Evolutionary conservation across 2,329 filamentous ascomycete genomes (phyloP).

Genomic region (Beauveria scarabaeidicola): DNA sequence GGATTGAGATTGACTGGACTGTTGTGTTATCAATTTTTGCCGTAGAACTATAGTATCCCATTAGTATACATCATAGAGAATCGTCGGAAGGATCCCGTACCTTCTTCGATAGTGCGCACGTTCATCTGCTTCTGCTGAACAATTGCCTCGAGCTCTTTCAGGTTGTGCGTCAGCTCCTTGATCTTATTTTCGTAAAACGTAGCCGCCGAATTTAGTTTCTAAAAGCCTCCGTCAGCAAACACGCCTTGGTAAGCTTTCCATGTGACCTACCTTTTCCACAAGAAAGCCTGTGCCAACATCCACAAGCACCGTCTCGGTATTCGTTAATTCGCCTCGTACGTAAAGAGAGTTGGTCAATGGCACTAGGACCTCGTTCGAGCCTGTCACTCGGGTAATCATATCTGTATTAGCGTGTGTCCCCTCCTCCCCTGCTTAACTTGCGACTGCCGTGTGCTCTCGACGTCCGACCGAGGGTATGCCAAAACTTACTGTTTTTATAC

Average conservation of each 20-base stretch:
- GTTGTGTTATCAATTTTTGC: constrained; percentile 26
- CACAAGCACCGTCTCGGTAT: constrained; percentile 71
- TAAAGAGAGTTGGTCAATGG: constrained; percentile 92
- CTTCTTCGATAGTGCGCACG: constrained; percentile 80
- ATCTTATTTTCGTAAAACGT: constrained; percentile 51
- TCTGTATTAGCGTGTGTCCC: not conserved
- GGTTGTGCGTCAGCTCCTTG: constrained; percentile 41
- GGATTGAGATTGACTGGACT: constrained; percentile 10
- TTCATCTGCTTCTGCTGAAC: constrained; percentile 71
- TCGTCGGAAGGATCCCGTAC: constrained; percentile 31
- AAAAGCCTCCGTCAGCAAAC: not conserved
- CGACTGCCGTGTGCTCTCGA: not conserved
- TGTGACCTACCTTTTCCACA: constrained; percentile 66
- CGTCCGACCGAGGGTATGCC: not conserved
- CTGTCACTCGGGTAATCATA: constrained; percentile 16
- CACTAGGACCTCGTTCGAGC: constrained; percentile 62
- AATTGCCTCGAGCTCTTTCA: constrained; percentile 49
- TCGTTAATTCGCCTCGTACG: constrained; percentile 72
- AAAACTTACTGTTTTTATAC: not conserved
- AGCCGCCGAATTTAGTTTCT: constrained; percentile 45
- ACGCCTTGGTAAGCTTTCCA: not conserved
- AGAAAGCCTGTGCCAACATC: constrained; percentile 93
- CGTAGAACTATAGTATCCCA: constrained; percentile 24
- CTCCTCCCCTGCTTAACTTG: not conserved
- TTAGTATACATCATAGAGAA: constrained; percentile 2